phyloP scores from a whole-genome alignment of 805 yeast genomes.

The baker's yeast (Saccharomyces cerevisiae) region DNA sequence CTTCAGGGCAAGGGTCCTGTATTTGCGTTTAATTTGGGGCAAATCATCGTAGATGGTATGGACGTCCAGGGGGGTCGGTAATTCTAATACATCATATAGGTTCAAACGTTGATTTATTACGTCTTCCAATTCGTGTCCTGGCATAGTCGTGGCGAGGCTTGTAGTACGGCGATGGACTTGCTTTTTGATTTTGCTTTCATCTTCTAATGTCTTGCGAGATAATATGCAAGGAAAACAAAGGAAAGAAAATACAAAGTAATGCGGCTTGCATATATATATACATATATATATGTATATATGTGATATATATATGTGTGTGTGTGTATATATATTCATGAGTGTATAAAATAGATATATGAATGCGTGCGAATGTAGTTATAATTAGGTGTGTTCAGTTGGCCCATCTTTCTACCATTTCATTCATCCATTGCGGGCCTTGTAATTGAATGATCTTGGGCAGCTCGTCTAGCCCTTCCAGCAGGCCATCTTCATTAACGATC shows the following conservation, averaged over 20 bases:
- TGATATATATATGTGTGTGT: neutral
- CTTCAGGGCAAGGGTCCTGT: slow-evolving; percentile 17
- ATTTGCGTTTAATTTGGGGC: slow-evolving; percentile 13
- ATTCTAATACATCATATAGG: slow-evolving; percentile 39
- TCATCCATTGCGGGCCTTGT: slow-evolving; percentile 38
- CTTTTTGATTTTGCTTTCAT: neutral
- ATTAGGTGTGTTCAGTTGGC: slow-evolving; percentile 4
- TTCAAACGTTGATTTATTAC: slow-evolving; percentile 3
- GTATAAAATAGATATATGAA: neutral
- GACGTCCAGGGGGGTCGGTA: slow-evolving; percentile 26
- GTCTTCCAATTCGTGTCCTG: neutral
- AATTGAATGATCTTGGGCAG: slow-evolving; percentile 42
- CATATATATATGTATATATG: neutral
- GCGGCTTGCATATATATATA: neutral
- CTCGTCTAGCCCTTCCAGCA: slow-evolving; percentile 44
- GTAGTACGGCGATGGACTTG: neutral
- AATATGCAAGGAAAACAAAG: neutral
- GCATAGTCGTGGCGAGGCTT: neutral
- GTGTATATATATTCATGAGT: neutral
- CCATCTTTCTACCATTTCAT: slow-evolving; percentile 74
- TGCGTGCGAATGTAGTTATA: neutral
- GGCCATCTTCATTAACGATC: slow-evolving; percentile 37
- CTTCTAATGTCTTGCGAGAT: neutral
- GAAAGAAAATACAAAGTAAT: neutral
- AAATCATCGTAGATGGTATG: slow-evolving; percentile 6